Evolutionary conservation across 345 rosid genomes (phyloP).

Genomic region (Triadica sebifera): DNA sequence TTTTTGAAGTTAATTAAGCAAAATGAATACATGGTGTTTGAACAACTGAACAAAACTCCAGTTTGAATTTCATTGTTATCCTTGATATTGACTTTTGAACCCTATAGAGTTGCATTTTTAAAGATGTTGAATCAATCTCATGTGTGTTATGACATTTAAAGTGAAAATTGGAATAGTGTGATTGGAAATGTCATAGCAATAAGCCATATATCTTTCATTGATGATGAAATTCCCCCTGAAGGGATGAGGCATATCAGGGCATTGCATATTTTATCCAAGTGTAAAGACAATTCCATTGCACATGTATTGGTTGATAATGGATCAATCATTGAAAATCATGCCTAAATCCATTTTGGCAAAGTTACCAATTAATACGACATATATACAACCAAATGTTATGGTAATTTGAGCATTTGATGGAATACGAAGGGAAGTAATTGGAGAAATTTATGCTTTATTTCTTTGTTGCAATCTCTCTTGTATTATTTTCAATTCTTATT

Average conservation of each 20-base stretch:
- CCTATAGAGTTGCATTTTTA: background rate
- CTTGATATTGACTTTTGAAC: background rate
- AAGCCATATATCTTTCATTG: background rate
- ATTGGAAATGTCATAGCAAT: background rate
- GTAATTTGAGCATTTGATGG: no score
- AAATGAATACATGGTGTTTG: no score
- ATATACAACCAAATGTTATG: no score
- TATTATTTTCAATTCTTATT: no score
- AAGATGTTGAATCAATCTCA: background rate
- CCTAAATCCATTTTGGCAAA: no score
- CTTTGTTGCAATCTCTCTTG: no score
- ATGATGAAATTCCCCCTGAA: background rate
- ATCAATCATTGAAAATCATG: no score
- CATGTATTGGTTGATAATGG: background rate
- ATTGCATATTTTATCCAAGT: background rate
- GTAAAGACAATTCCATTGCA: background rate
- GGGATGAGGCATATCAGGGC: background rate
- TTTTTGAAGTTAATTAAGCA: background rate
- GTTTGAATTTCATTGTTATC: background rate
- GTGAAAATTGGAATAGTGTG: background rate
- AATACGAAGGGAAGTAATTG: no score
- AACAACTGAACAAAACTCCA: background rate
- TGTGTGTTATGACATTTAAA: background rate
- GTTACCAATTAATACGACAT: no score
- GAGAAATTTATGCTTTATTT: no score